Evolutionary conservation across 805 yeast species (phyloP).

Genomic region (Candida sithepensis): DNA sequence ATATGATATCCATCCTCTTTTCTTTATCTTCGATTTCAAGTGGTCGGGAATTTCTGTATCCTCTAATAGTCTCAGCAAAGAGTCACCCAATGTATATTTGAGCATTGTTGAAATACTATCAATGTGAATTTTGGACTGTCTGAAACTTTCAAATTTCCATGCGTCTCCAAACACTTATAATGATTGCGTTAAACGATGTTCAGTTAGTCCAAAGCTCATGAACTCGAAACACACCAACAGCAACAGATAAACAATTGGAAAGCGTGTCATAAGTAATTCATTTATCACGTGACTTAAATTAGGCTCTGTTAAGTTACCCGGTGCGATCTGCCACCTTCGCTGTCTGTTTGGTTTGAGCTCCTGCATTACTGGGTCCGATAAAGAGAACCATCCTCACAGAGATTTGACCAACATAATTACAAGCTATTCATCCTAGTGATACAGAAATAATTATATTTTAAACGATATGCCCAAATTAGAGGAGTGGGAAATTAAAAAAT

Average conservation of each 20-base stretch:
- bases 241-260: no score
- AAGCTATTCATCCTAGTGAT: no score
- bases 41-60: not conserved
- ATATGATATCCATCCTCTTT: slow-evolving; percentile 20
- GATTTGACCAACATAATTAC: no score
- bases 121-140: no score
- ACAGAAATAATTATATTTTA: no score
- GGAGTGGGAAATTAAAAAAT: slow-evolving; percentile 94
- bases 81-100: slow-evolving; percentile 6
- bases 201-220: no score
- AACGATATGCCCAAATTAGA: slow-evolving; percentile 62
- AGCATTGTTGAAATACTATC: not conserved
- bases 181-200: no score
- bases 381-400: no score
- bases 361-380: not conserved
- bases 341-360: not conserved
- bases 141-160: no score
- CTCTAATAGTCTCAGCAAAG: slow-evolving; percentile 3
- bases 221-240: no score
- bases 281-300: not conserved
- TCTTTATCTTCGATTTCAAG: slow-evolving; percentile 5
- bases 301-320: not conserved
- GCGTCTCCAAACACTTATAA: no score
- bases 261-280: no score
- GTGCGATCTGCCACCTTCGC: not conserved